Base-by-base conservation (phyloP, 345 rosid genomes). In the Bruguiera sexangula region DNA sequence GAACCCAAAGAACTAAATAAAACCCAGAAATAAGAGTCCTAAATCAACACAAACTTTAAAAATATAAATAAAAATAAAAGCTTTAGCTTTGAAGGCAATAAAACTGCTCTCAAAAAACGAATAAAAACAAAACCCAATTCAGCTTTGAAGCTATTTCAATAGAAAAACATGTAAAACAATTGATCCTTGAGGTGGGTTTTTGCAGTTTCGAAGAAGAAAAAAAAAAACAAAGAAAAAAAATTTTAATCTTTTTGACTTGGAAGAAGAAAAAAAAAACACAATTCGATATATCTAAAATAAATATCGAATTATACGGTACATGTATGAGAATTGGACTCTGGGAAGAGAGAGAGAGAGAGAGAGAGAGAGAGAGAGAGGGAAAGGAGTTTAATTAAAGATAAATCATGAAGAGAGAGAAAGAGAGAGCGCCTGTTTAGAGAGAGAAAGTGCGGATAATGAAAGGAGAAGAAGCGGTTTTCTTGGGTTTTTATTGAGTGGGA, bases 281-380 rank as follows among this genome's bases (percentile, higher is more conserved):
- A 60, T 54, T 53, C 27, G 57, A 27, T 8, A 59, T 32, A 31
- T 29, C 21, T 22, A 63, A 29, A 64, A 39, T 26, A 1, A 19
- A 64, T 18, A 39, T 57, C 22, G 36, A 22, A 63, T 37, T 62
- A 57, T 69, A 62, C 62, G 67, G 20, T 71, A 71, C 75, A 58
- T 13, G 4, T 13, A 43, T 2, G 6, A 18, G 16, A 13, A 62
- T 15, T 52, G 32, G 15, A 4, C 16, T 43, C 56, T 48, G 18
- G 22, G 52, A 27, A 31, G 67, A 70, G 10, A 34, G 51, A 34
- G 67, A 54, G 32, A 57, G 16, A 69, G 26, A 69, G 53, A 11
- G 34, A 5, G 20, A 34, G 51, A 11, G 26, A 29, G n/a, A n/a
- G n/a, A n/a, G n/a, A n/a, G n/a, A n/a, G n/a, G 26, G 6, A 13